Evolutionary conservation across 2,329 filamentous ascomycete species (phyloP).

Genomic region (Cadophora malorum): DNA sequence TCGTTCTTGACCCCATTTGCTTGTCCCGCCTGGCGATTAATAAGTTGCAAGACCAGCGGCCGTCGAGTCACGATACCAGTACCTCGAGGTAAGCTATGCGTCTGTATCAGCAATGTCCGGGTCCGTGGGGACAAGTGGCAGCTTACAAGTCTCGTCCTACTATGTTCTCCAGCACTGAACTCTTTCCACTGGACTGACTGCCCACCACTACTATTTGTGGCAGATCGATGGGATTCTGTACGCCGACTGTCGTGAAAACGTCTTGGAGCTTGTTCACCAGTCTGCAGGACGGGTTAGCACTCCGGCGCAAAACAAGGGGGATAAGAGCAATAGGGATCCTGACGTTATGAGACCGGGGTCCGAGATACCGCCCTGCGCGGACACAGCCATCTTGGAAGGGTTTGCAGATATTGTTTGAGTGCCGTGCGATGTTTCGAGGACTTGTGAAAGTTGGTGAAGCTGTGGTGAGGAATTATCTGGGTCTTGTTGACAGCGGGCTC

Average conservation of each 20-base stretch:
- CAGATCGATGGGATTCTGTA: constrained; percentile 98
- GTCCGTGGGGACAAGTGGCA: constrained; percentile 30
- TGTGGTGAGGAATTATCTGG: constrained; percentile 25
- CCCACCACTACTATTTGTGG: constrained; percentile 98
- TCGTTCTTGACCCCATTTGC: constrained; percentile 77
- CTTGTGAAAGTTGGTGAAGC: constrained; percentile 12
- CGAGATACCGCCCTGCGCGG: constrained; percentile 62
- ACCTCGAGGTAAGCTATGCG: constrained; percentile 84
- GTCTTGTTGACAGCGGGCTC: constrained; percentile 24
- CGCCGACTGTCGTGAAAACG: constrained; percentile 97
- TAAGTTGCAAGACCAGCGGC: constrained; percentile 95
- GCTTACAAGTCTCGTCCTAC: constrained; percentile 97
- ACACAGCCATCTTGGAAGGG: constrained; percentile 38
- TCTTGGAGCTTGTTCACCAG: constrained; percentile 99
- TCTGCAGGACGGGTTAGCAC: constrained; percentile 49
- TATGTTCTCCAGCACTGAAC: constrained; percentile 98
- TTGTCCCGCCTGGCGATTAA: constrained; percentile 80
- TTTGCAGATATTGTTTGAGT: constrained; percentile 18
- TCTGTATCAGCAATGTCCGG: constrained; percentile 40
- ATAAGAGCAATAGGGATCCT: constrained; percentile 41
- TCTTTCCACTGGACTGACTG: constrained; percentile 99
- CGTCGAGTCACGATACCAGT: constrained; percentile 96
- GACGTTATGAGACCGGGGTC: constrained; percentile 72
- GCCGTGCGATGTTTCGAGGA: constrained; percentile 1
- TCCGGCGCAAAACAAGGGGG: constrained; percentile 35